These are phyloP conservation scores for Pichia inconspicua DNA, from an alignment of 1,139 yeast species.

Conservation along the genomic window DNA sequence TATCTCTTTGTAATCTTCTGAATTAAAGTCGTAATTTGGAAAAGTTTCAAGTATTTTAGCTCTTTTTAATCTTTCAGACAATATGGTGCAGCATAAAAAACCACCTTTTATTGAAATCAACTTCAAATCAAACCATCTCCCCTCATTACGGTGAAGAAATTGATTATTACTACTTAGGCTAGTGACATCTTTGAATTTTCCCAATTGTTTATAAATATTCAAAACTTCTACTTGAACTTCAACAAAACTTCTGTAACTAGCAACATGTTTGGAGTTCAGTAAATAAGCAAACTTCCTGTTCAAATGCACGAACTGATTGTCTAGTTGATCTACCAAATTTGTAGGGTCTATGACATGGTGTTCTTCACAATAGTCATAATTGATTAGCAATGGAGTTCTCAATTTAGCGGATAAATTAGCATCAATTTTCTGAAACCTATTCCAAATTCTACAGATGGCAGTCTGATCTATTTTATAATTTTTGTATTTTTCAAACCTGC, in stretches of 20 bases:
- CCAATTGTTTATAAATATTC: not conserved
- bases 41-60: not conserved
- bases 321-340: not conserved
- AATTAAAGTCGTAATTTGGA: not conserved
- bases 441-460: conserved; percentile 12
- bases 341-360: not conserved
- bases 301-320: not conserved
- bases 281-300: not conserved
- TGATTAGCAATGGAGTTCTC: conserved; percentile 19
- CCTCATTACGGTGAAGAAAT: not conserved
- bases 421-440: conserved; percentile 13
- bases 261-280: not conserved
- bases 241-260: not conserved
- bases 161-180: not conserved
- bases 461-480: not conserved
- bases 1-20: not conserved
- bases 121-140: not conserved
- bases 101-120: not conserved
- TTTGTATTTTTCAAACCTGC: not conserved
- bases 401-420: conserved; percentile 12
- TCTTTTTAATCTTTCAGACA: not conserved
- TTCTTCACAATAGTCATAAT: conserved; percentile 13
- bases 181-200: not conserved
- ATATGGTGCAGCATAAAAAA: not conserved
- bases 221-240: not conserved